These are phyloP conservation scores for Monosporascus sp. DNA, from an alignment of 2,329 filamentous ascomycete genomes.

Conservation along the genomic window DNA sequence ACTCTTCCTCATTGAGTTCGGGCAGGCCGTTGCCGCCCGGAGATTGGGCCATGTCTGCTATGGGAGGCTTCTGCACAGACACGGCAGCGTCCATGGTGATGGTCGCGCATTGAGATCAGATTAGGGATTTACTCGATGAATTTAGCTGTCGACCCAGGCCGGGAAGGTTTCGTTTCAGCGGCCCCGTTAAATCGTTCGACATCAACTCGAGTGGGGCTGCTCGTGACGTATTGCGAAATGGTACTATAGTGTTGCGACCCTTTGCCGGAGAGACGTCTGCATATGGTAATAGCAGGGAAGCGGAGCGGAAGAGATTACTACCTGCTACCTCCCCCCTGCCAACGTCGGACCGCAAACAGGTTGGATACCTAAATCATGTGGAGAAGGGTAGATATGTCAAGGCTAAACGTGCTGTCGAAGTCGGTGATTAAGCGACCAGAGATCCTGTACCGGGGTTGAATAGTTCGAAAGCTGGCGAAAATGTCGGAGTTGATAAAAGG, in stretches of 20 bases:
- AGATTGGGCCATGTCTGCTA: slow-evolving; percentile 10
- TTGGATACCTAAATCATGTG: too few relatives aligned
- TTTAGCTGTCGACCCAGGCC: too few relatives aligned
- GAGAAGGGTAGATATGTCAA: not conserved
- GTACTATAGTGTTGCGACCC: not conserved
- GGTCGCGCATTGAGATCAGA: not conserved
- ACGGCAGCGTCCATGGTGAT: slow-evolving; percentile 5
- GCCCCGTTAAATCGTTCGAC: not conserved
- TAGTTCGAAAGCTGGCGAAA: not conserved
- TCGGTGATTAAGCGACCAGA: too few relatives aligned
- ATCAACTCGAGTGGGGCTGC: not conserved
- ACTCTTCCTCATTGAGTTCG: slow-evolving; percentile 25
- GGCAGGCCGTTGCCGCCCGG: slow-evolving; percentile 13
- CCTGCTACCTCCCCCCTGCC: too few relatives aligned
- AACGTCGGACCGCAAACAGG: too few relatives aligned
- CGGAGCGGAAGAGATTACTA: too few relatives aligned
- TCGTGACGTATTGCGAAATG: not conserved
- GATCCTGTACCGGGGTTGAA: too few relatives aligned
- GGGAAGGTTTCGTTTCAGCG: not conserved
- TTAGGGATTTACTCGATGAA: too few relatives aligned
- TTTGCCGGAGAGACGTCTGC: too few relatives aligned
- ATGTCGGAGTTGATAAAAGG: not conserved
- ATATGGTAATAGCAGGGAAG: too few relatives aligned
- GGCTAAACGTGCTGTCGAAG: too few relatives aligned
- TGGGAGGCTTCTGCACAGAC: slow-evolving; percentile 15